Base-by-base conservation (phyloP, 1,284 basidiomycete genomes). In the Ustilago hordei region DNA sequence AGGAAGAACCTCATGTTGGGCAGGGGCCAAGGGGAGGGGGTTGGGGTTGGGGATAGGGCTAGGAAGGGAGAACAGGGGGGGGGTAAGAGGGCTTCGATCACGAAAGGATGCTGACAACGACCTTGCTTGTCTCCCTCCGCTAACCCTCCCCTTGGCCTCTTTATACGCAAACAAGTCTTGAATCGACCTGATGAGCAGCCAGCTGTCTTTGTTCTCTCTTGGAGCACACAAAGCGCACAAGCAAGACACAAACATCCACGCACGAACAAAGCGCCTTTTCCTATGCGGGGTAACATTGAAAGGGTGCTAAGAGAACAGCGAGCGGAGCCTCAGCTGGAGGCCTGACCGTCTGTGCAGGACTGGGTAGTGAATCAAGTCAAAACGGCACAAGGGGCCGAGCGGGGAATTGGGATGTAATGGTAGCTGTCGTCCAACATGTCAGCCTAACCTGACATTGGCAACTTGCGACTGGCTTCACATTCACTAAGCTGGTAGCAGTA, bases 1-100 rank as follows among this genome's bases (percentile, higher is more conserved):
- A 60, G 41, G 36, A 62, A 50, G 63, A 71, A 65, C 5, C 55
- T 56, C 63, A 71, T 71, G 45, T 39, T 39, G 38, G 23, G 23
- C 35, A 34, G 15, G 19, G 23, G 12, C 38, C 11, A 41, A 23
- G 55, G 23, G 38, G 17, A 39, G 13, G 5, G 31, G 31, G 15
- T 9, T 15, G 43, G 32, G 38, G 56, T 15, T 11, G 8, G 12
- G 15, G 56, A 8, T 45, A 11, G 31, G 32, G 45, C 5, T n/a
- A 32, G 32, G 55, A n/a, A 28, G 7, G 23, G 39, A 17, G 39
- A 15, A 45, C 43, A 45, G 19, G 43, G 19, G 43, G 43, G 19
- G 43, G 17, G 8, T 1, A 45, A 19, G 43, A 19, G 43, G 17
- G 1, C 8, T 19, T 45, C 19, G 17, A 45, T 45, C n/a, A 19